phyloP scores from a whole-genome alignment of 1,284 basidiomycete species.

The Sanghuangporus sanghuang region DNA sequence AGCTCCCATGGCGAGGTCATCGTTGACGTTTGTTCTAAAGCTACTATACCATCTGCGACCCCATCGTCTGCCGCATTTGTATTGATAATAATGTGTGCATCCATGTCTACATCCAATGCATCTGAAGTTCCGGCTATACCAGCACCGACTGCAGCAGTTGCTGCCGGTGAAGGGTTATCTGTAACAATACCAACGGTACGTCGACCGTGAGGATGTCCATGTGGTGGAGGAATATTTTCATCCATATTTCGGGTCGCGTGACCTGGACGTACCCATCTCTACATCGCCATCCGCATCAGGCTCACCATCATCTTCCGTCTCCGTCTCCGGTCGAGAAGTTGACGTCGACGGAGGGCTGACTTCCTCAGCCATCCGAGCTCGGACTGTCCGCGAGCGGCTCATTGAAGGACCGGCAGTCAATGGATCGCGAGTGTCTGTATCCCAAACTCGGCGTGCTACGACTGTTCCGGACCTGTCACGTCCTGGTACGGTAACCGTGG shows the following conservation, averaged over 20 bases:
- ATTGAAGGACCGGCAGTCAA: constrained; percentile 22
- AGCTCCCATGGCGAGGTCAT: constrained; percentile 82
- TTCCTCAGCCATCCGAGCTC: constrained; percentile 34
- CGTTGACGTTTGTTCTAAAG: constrained; percentile 54
- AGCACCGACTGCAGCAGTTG: constrained; percentile 26
- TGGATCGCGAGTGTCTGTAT: constrained; percentile 23
- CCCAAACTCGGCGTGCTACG: constrained; percentile 61
- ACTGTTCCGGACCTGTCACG: constrained; percentile 74
- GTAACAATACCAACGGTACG: constrained; percentile 62
- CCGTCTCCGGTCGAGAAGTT: constrained; percentile 60
- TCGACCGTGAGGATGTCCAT: constrained; percentile 32
- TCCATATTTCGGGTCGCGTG: constrained; percentile 42
- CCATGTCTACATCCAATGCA: constrained; percentile 42
- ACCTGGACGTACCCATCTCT: constrained; percentile 48
- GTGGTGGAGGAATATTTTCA: constrained; percentile 32
- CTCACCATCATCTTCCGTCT: constrained; percentile 56
- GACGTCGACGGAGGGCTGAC: constrained; percentile 49
- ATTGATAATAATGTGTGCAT: constrained; percentile 67
- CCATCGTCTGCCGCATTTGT: constrained; percentile 33
- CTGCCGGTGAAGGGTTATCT: constrained; percentile 35
- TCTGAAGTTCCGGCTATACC: constrained; percentile 26
- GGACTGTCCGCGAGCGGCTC: constrained; percentile 26
- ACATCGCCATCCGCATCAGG: constrained; percentile 30
- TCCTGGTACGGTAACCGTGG: constrained; percentile 44
- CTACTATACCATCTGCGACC: constrained; percentile 68